Base-by-base conservation (phyloP, 2,329 filamentous ascomycete genomes). In the Trichoderma pleuroti region DNA sequence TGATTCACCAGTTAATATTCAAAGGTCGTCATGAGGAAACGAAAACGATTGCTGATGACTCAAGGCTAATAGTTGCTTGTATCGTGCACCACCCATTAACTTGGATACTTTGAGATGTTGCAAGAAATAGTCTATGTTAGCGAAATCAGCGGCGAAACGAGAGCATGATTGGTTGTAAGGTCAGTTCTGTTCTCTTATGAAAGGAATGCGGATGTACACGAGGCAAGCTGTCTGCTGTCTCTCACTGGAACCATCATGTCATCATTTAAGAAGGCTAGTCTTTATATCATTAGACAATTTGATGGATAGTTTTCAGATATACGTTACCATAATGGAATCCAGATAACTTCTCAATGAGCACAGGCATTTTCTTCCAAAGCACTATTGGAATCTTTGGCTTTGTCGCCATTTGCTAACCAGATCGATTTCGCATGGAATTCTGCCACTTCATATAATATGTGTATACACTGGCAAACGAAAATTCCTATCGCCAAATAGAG, bases 1-100 rank as follows among this genome's bases (percentile, higher is more conserved):
- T n/a, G 39, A 0, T 10, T 10, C 1, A 42, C 4, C 0, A 42
- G 18, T 42, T 2, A 2, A 42, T 42, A n/a, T 42, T n/a, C 0
- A 42, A 42, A 42, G 39, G 39, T n/a, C 18, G 1, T 1, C 39
- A 18, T 9, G 7, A 5, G 18, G 4, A n/a, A 2, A n/a, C 16
- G 39, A 42, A 0, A 42, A n/a, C 39, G n/a, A 42, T 42, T 42
- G n/a, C 39, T 42, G 16, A 42, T 42, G 16, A 16, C 39, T 5
- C 39, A 42, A 42, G 39, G 16, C 18, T 42, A 16, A 3, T n/a
- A 10, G 39, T 42, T 1, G 36, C 36, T 18, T 1, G 0, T 39
- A 18, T 18, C 7, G 2, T 39, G 18, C 16, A n/a, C 0, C 16
- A n/a, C 39, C 39, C 8, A 42, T 42, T 10, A 2, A 42, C 16